A percentile compares a stretch with the other conserved stretches of the same genome.
These are phyloP conservation scores for Pleochaeta shiraiana DNA, from an alignment of 2,329 filamentous ascomycete species.

Conservation along the genomic window DNA sequence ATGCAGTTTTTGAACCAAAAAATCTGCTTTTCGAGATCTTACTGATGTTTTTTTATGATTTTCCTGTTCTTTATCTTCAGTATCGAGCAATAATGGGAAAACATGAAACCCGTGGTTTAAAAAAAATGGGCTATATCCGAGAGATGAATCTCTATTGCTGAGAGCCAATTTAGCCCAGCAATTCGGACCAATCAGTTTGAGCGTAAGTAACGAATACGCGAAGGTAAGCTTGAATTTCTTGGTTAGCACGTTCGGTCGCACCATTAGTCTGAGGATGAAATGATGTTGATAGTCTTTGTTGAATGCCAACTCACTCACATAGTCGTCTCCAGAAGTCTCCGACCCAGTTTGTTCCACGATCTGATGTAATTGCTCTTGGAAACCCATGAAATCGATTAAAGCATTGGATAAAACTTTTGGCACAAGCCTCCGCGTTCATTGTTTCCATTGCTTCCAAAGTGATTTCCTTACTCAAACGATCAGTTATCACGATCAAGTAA, in stretches of 20 bases:
- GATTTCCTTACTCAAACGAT: not conserved
- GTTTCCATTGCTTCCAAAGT: not conserved
- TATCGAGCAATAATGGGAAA: not conserved
- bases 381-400: not conserved
- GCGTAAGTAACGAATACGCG: conserved; percentile 32
- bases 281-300: not conserved
- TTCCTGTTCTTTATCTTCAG: not conserved
- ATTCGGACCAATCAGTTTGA: conserved; percentile 81
- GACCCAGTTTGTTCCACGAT: not conserved
- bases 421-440: not conserved
- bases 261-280: not conserved
- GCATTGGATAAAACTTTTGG: not conserved
- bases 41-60: not conserved
- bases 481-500: not conserved
- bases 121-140: not conserved
- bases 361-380: not conserved
- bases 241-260: not conserved
- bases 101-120: not conserved
- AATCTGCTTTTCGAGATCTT: not conserved
- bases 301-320: not conserved
- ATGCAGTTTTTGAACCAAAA: not conserved
- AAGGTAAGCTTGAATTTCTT: not conserved
- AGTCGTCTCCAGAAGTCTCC: not conserved
- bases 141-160: not conserved
- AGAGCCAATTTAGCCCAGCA: conserved; percentile 19